These are phyloP conservation scores for Papilionanthe hybrid DNA, from an alignment of 116 monocot genomes.

Conservation along the genomic window DNA sequence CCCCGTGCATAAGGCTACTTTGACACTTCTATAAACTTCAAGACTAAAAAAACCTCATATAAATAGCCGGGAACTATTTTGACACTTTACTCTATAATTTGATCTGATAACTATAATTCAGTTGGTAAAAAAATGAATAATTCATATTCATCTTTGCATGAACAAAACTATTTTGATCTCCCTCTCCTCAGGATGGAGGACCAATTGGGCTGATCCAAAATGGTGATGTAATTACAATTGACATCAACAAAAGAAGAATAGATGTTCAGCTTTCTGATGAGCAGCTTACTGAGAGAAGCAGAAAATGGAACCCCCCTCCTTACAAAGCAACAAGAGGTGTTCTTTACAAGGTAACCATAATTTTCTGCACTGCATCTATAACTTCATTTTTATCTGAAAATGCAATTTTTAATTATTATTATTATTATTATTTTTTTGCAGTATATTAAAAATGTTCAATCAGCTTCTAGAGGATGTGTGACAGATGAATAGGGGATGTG, in stretches of 20 bases:
- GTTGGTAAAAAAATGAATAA: too few relatives aligned
- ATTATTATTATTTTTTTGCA: slow-evolving; percentile 17
- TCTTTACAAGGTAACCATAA: slow-evolving; percentile 68
- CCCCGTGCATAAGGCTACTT: too few relatives aligned
- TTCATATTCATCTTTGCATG: neutral
- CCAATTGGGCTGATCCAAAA: slow-evolving; percentile 84
- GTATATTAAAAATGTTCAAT: slow-evolving; percentile 88
- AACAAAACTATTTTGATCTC: neutral
- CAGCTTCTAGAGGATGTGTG: slow-evolving; percentile 86
- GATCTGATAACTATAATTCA: too few relatives aligned
- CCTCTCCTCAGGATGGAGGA: slow-evolving; percentile 65
- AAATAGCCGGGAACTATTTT: too few relatives aligned
- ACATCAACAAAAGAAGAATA: slow-evolving; percentile 63
- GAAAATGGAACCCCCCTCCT: slow-evolving; percentile 62
- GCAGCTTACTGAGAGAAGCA: slow-evolving; percentile 65
- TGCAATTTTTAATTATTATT: too few relatives aligned
- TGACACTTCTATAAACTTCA: too few relatives aligned
- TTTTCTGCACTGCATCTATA: neutral
- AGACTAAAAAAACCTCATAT: too few relatives aligned
- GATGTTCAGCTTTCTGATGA: slow-evolving; percentile 71
- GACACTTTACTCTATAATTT: too few relatives aligned
- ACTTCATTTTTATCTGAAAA: neutral
- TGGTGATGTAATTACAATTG: slow-evolving; percentile 86
- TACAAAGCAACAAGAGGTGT: slow-evolving; percentile 74
- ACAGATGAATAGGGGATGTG: slow-evolving; percentile 56